Evolutionary conservation across 768 basidiomycete species (phyloP).

Genomic region (Amanita brunnescens): DNA sequence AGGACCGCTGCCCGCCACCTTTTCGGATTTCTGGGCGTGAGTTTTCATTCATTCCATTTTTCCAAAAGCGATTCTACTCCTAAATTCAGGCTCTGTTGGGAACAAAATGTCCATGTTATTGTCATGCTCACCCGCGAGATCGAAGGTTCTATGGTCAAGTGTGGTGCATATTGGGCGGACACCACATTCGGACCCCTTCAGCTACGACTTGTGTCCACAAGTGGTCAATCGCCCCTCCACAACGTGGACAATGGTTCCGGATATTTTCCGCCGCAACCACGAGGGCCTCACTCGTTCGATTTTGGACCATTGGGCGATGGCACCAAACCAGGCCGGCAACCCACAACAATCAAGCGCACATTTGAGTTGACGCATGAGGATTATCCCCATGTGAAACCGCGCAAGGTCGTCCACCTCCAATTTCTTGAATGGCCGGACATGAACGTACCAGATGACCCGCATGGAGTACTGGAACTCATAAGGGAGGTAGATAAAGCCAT

Average conservation of each 20-base stretch:
- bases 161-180: conserved; percentile 82
- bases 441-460: conserved; percentile 83
- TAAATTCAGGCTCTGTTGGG: conserved; percentile 67
- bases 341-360: conserved; percentile 43
- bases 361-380: conserved; percentile 61
- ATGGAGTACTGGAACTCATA: conserved; percentile 66
- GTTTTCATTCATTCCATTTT: conserved; percentile 22
- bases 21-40: conserved; percentile 90
- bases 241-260: conserved; percentile 17
- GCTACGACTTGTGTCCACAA: conserved; percentile 38
- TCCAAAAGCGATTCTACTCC: background rate
- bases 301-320: background rate
- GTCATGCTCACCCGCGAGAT: conserved; percentile 94
- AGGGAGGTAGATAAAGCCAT: conserved; percentile 52
- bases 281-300: conserved; percentile 6
- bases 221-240: conserved; percentile 20
- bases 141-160: conserved; percentile 84
- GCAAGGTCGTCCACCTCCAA: conserved; percentile 81
- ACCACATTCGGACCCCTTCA: conserved; percentile 62
- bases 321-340: conserved; percentile 3
- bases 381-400: conserved; percentile 49
- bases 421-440: conserved; percentile 96
- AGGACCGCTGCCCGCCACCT: conserved; percentile 86
- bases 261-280: conserved; percentile 27
- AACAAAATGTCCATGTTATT: conserved; percentile 90